Percentiles rank a stretch among this genome's conserved stretches.
Evolutionary conservation across 305 asterid genomes (phyloP).

Genomic region (Fraxinus platypoda): DNA sequence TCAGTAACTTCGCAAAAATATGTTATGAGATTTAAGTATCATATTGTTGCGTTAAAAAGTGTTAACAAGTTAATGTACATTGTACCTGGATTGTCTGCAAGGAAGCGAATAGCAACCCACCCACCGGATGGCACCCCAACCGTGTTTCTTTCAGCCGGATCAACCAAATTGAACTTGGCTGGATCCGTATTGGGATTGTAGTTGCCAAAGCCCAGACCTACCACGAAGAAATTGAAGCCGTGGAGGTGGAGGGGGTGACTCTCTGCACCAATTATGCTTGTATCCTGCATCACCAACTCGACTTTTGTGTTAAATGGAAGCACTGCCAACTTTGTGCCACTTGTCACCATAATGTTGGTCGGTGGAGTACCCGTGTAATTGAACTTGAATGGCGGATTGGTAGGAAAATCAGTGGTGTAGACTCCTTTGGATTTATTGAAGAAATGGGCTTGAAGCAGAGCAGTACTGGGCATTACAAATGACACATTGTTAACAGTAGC

Average conservation of each 20-base stretch:
- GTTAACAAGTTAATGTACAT: not conserved
- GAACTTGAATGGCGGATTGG: conserved; percentile 50
- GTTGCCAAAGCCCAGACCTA: conserved; percentile 69
- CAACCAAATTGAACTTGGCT: conserved; percentile 49
- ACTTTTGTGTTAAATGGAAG: conserved; percentile 49
- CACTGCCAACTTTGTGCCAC: conserved; percentile 54
- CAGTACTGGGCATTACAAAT: conserved; percentile 49
- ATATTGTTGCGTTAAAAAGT: not conserved
- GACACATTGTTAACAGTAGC: conserved; percentile 60
- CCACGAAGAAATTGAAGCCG: conserved; percentile 65
- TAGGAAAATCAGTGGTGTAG: conserved; percentile 62
- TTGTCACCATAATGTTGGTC: conserved; percentile 34
- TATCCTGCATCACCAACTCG: conserved; percentile 72
- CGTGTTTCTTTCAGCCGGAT: conserved; percentile 72
- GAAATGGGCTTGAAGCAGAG: conserved; percentile 67
- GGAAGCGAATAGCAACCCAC: conserved; percentile 69
- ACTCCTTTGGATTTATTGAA: conserved; percentile 51
- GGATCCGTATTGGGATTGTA: conserved; percentile 59
- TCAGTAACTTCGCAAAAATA: not conserved
- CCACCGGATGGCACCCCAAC: conserved; percentile 71
- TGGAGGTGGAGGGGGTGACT: conserved; percentile 78
- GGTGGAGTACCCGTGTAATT: conserved; percentile 65
- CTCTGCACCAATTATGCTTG: conserved; percentile 62
- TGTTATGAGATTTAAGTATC: not conserved
- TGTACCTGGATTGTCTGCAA: conserved; percentile 73